phyloP scores from a whole-genome alignment of 2,329 filamentous ascomycete species.

The Nothopassalora personata region DNA sequence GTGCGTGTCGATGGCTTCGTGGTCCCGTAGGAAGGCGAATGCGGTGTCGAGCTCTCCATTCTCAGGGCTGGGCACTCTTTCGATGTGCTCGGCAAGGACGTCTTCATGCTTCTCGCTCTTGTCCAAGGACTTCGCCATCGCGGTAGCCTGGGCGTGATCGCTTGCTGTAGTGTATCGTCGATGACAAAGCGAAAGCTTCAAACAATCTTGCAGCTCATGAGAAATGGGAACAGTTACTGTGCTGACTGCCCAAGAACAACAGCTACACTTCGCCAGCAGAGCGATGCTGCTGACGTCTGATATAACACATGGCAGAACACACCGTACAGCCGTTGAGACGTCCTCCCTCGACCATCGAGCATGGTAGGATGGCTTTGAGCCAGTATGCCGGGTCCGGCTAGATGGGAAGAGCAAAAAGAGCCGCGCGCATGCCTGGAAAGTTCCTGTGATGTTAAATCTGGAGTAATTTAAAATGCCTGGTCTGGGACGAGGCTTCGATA shows the following conservation, averaged over 20 bases:
- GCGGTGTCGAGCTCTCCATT: conserved; percentile 1
- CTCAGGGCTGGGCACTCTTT: background rate
- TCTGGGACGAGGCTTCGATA: background rate
- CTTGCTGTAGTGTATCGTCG: background rate
- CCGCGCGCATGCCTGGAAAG: background rate
- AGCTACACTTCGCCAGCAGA: background rate
- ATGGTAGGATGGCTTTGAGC: background rate
- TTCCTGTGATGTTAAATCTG: background rate
- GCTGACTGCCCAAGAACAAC: too few species aligned
- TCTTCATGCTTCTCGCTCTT: background rate
- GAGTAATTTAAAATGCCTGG: background rate
- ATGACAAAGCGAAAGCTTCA: too few species aligned
- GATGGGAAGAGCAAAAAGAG: background rate
- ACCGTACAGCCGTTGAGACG: background rate
- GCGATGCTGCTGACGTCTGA: background rate
- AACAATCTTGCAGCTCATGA: background rate
- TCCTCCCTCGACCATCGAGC: background rate
- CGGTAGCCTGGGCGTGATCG: background rate
- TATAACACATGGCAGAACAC: background rate
- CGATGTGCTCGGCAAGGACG: background rate
- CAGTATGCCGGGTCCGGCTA: background rate
- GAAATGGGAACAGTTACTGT: background rate
- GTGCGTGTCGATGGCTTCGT: background rate
- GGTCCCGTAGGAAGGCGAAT: conserved; percentile 1
- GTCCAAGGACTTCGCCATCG: background rate